phyloP scores from a whole-genome alignment of 2,329 filamentous ascomycete species.

The Ophiostoma sp. region DNA sequence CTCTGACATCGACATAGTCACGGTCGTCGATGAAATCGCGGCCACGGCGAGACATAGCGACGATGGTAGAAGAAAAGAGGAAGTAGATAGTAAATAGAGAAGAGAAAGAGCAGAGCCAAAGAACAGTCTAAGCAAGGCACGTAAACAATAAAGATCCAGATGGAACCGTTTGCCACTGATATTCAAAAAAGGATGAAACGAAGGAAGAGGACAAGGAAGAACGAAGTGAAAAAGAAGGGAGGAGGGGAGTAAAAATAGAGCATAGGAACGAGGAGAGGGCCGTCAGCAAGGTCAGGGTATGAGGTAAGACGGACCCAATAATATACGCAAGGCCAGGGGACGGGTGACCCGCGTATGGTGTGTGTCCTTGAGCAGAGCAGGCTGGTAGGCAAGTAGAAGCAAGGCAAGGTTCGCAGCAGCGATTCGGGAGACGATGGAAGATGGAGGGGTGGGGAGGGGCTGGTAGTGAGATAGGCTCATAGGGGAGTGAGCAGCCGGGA shows the following conservation, averaged over 20 bases:
- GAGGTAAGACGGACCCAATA: constrained; percentile 3
- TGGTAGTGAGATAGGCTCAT: neutral
- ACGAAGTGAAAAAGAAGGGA: neutral
- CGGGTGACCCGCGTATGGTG: neutral
- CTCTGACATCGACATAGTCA: constrained; percentile 27
- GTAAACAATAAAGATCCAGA: neutral
- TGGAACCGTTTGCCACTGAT: neutral
- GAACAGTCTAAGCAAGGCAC: neutral
- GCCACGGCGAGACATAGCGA: constrained; percentile 23
- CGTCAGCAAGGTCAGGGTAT: constrained; percentile 7
- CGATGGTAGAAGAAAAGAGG: neutral
- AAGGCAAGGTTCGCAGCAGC: neutral
- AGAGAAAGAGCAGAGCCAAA: neutral
- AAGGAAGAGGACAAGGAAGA: neutral
- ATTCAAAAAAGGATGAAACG: neutral
- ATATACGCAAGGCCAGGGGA: constrained; percentile 6
- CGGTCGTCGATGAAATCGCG: constrained; percentile 23
- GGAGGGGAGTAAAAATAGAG: neutral
- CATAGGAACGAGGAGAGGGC: neutral
- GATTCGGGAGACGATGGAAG: neutral
- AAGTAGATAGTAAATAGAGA: neutral
- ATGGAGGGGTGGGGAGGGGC: constrained; percentile 13
- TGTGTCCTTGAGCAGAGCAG: neutral
- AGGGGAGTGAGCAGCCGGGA: neutral
- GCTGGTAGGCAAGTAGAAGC: neutral